Evolutionary conservation across 805 yeast species (phyloP).

Genomic region (Pichia membranifaciens): DNA sequence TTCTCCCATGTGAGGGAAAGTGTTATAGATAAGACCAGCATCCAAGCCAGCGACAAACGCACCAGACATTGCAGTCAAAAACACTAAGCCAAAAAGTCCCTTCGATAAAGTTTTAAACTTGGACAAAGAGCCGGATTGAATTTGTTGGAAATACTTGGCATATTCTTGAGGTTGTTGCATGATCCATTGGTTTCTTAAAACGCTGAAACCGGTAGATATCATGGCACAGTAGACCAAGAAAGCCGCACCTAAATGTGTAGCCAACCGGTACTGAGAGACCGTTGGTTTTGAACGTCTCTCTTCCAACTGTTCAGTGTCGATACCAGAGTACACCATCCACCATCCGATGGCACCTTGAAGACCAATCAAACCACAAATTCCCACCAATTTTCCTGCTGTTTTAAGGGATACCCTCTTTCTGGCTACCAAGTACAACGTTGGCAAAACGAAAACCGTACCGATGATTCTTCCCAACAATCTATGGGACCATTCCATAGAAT

Average conservation of each 20-base stretch:
- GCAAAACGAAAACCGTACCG: slow-evolving; percentile 76
- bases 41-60: slow-evolving; percentile 98
- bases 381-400: slow-evolving; percentile 61
- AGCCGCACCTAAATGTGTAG: slow-evolving; percentile 92
- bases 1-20: slow-evolving; percentile 96
- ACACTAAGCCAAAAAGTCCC: slow-evolving; percentile 63
- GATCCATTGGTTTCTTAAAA: slow-evolving; percentile 69
- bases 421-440: slow-evolving; percentile 76
- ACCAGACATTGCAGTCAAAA: slow-evolving; percentile 92
- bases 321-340: slow-evolving; percentile 99
- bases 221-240: slow-evolving; percentile 82
- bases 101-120: slow-evolving; percentile 50
- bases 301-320: slow-evolving; percentile 70
- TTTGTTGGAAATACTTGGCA: slow-evolving; percentile 44
- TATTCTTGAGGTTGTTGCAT: slow-evolving; percentile 59
- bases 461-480: slow-evolving; percentile 87
- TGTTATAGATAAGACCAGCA: slow-evolving; percentile 93
- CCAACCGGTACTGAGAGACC: slow-evolving; percentile 89
- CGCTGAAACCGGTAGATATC: slow-evolving; percentile 83
- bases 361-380: slow-evolving; percentile 73
- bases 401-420: slow-evolving; percentile 60
- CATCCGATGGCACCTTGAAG: slow-evolving; percentile 95
- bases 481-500: slow-evolving; percentile 97
- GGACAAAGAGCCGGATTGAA: slow-evolving; percentile 55
- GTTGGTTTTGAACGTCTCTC: slow-evolving; percentile 93